Percentiles rank a stretch among this genome's conserved stretches.
These are phyloP conservation scores for Apiospora arundinis DNA, from an alignment of 2,329 filamentous ascomycete genomes.

Conservation along the genomic window DNA sequence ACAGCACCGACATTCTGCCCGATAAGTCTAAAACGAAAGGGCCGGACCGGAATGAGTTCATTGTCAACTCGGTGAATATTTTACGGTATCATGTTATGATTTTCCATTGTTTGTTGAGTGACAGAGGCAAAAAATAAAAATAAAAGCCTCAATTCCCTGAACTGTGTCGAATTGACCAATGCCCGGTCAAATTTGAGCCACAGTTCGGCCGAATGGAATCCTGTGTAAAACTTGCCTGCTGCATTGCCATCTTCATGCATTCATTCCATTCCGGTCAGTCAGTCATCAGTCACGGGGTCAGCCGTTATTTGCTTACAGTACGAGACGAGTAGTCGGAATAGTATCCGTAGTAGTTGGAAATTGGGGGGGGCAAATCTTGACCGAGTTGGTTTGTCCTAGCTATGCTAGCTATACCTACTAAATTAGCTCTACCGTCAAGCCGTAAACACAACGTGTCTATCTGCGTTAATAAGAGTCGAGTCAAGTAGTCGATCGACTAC, in stretches of 20 bases:
- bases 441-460: too few relatives aligned
- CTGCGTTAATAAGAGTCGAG: too few relatives aligned
- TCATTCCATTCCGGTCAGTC: too few relatives aligned
- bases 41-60: neutral
- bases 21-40: neutral
- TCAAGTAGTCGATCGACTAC: too few relatives aligned
- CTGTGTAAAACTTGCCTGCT: neutral
- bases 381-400: neutral
- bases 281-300: neutral
- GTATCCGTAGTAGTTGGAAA: neutral
- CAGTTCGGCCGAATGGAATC: conserved; percentile 14
- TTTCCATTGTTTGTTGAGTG: neutral
- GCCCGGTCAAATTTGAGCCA: neutral
- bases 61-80: neutral
- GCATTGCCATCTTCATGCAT: neutral
- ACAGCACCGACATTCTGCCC: conserved; percentile 13
- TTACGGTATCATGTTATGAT: neutral
- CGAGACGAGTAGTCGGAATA: neutral
- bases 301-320: neutral
- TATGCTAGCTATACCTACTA: too few relatives aligned
- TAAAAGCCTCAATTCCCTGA: neutral
- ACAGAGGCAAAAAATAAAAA: neutral
- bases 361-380: neutral
- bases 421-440: too few relatives aligned
- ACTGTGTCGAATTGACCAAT: too few relatives aligned